phyloP scores from a whole-genome alignment of 352 stramenopile species.

The Globisporangium paroecandrum region DNA sequence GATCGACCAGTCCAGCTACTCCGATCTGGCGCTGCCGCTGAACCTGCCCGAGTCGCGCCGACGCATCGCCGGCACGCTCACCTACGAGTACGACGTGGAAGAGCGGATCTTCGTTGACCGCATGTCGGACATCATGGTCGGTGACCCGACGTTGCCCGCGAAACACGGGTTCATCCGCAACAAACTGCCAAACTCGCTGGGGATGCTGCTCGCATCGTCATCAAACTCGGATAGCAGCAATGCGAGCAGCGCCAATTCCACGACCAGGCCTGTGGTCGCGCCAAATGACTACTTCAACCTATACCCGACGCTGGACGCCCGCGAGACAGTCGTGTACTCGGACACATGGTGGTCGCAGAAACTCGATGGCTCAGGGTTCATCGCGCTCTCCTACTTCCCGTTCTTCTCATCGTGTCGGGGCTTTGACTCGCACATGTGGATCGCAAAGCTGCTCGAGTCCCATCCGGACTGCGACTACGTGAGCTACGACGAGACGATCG shows the following conservation, averaged over 20 bases:
- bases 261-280: slow-evolving; percentile 22
- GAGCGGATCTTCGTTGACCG: slow-evolving; percentile 86
- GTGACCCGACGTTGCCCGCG: slow-evolving; percentile 62
- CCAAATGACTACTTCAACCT: slow-evolving; percentile 59
- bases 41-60: slow-evolving; percentile 88
- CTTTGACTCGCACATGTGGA: slow-evolving; percentile 92
- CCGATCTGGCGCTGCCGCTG: slow-evolving; percentile 87
- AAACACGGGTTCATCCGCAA: slow-evolving; percentile 61
- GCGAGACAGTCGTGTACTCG: slow-evolving; percentile 37
- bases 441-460: slow-evolving; percentile 93
- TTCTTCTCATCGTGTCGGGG: slow-evolving; percentile 96
- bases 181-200: slow-evolving; percentile 55
- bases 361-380: slow-evolving; percentile 49
- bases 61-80: slow-evolving; percentile 46
- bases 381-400: slow-evolving; percentile 93
- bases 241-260: slow-evolving; percentile 10
- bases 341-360: slow-evolving; percentile 81
- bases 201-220: slow-evolving; percentile 17
- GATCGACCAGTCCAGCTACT: slow-evolving; percentile 75
- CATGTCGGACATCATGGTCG: slow-evolving; percentile 90
- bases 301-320: slow-evolving; percentile 38
- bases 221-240: slow-evolving; percentile 1
- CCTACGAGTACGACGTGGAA: slow-evolving; percentile 72
- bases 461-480: slow-evolving; percentile 92
- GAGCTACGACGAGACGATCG: slow-evolving; percentile 82